Evolutionary conservation across 306 rosid species (phyloP), one percentile per base, ranked within the genome.

Genomic region (Chamaecrista fasciculata): DNA sequence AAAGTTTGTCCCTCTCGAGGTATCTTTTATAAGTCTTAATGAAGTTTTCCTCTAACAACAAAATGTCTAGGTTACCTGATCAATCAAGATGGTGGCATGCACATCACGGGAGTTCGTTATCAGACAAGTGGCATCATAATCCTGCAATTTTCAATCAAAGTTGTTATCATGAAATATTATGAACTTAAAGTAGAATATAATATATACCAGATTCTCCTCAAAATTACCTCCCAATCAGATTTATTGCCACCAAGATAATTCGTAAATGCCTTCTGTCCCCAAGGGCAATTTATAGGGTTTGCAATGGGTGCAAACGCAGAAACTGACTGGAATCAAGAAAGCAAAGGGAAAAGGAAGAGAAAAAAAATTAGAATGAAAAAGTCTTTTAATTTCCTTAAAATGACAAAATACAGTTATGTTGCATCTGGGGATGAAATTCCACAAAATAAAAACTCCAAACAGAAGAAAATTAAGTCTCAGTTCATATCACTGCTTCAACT

Each of bases 211-310:
- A 44, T 75, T 62, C 63, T 66, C 50, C 4, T 10, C 46, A 52
- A 71, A 59, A 73, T 80, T 76, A 86, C 98, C 94, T 93, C 96
- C 98, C 97, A 93, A 57, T 82, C 94, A 51, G 84, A 78, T 79
- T 90, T 88, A 53, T 81, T 77, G 86, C 62, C 80, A 25, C 96
- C 96, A 0, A 93, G 89, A 85, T 93, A 93, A 78, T 93, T 90
- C 50, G 96, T 61, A 81, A 93, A 90, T 63, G 96, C 97, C 82
- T 90, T 93, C 83, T 82, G 89, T 76, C 98, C 98, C 97, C 96
- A 90, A 4, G 97, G 83, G 62, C 97, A 86, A 74, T 85, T 88
- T 57, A 70, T 79, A 69, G 98, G 97, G 85, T 93, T 93, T 48
- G 33, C 89, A 70, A 93, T 29, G 11, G 97, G 98, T 59, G 98